A percentile compares a stretch with the other conserved stretches of the same genome.
Conservation (phyloP, 108 stramenopile genomes). For the Cyclotella sp. region DNA sequence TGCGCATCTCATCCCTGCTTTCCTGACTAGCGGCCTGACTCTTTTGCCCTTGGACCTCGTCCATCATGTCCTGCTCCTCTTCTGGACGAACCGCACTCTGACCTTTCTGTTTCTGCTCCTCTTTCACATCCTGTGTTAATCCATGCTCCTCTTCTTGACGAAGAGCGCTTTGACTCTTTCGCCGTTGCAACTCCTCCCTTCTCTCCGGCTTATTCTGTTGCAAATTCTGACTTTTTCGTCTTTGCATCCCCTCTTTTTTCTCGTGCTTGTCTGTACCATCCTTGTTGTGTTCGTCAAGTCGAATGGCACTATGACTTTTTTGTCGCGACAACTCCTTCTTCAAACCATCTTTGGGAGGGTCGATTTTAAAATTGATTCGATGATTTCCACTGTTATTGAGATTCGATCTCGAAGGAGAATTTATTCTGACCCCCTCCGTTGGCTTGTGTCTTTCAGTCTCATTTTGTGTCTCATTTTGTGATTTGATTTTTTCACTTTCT, state of each 20-base stretch:
- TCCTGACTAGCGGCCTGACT: background rate
- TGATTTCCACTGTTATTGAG: background rate
- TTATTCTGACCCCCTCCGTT: no score
- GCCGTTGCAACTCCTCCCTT: background rate
- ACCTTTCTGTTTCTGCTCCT: no score
- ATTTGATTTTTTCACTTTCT: background rate
- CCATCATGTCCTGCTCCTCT: no score
- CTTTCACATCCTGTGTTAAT: no score
- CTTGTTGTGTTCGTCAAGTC: background rate
- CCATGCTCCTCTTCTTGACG: background rate
- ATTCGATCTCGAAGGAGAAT: background rate
- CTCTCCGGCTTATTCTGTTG: background rate
- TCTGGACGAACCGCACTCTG: no score
- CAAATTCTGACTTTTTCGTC: no score
- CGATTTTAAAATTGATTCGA: constrained; percentile 1
- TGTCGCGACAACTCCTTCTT: background rate
- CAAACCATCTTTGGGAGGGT: background rate
- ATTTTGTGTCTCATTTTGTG: no score
- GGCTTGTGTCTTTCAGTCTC: no score
- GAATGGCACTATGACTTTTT: background rate
- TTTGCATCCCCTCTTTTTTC: no score
- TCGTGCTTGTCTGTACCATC: background rate
- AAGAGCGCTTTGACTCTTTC: background rate
- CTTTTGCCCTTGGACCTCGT: no score
- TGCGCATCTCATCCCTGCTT: background rate